A percentile compares a stretch with the other conserved stretches of the same genome.
These are phyloP conservation scores for Lentinus brumalis DNA, from an alignment of 768 basidiomycete genomes.

Conservation along the genomic window DNA sequence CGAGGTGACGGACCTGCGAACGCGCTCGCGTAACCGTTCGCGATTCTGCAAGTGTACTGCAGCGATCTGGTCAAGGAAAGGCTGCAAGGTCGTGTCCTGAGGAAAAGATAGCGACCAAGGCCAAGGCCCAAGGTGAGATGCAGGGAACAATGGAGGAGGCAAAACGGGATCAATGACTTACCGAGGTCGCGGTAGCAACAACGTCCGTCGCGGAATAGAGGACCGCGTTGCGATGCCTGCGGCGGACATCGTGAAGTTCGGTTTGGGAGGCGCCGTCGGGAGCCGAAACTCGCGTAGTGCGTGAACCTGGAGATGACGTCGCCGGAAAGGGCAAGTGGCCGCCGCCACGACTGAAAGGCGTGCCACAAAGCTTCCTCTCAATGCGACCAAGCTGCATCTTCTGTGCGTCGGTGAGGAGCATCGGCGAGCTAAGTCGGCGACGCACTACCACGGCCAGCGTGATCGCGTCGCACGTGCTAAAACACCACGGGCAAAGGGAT, in stretches of 20 bases:
- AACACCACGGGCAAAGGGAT: constrained; percentile 29
- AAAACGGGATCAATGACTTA: constrained; percentile 1
- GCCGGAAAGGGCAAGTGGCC: background rate
- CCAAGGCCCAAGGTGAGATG: background rate
- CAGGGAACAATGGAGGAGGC: background rate
- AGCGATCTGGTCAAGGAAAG: constrained; percentile 20
- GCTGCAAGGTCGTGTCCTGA: constrained; percentile 16
- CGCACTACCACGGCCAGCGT: constrained; percentile 16
- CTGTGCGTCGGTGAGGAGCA: constrained; percentile 30
- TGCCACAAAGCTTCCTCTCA: constrained; percentile 7
- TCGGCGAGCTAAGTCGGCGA: constrained; percentile 26
- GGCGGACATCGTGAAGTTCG: constrained; percentile 10
- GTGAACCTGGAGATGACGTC: constrained; percentile 1
- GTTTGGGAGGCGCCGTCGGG: constrained; percentile 10
- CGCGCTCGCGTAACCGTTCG: background rate
- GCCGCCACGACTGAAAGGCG: background rate
- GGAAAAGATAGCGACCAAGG: background rate
- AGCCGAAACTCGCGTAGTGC: constrained; percentile 2
- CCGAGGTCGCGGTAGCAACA: constrained; percentile 20
- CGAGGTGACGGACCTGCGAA: background rate
- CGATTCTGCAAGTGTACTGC: constrained; percentile 9
- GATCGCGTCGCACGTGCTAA: constrained; percentile 15
- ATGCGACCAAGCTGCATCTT: constrained; percentile 27
- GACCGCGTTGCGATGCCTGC: constrained; percentile 22
- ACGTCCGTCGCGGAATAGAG: constrained; percentile 21